These are phyloP conservation scores for Botrytis fabae DNA, from an alignment of 2,329 filamentous ascomycete species.

Conservation along the genomic window DNA sequence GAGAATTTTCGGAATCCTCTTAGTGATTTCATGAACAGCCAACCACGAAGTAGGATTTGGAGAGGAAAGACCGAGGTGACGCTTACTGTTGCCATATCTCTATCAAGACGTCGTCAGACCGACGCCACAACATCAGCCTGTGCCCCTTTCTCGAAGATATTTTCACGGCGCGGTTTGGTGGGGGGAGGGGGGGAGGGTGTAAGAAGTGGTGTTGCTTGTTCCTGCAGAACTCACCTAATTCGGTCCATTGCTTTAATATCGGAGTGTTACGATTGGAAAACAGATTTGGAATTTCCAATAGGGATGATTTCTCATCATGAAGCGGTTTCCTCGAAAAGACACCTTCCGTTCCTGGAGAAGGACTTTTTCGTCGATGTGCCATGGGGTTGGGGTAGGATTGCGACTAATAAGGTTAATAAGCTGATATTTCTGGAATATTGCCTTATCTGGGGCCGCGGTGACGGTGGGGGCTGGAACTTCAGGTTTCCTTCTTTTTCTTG, in stretches of 20 bases:
- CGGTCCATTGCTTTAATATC: not conserved
- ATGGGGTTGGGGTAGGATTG: not conserved
- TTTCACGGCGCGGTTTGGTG: not conserved
- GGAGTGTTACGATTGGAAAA: not conserved
- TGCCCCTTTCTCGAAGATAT: slow-evolving; percentile 10
- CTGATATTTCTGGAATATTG: slow-evolving; percentile 8
- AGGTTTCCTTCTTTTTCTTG: not conserved
- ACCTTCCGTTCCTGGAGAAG: slow-evolving; percentile 12
- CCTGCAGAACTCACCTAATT: slow-evolving; percentile 15
- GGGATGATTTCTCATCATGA: not conserved
- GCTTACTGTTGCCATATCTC: slow-evolving; percentile 32
- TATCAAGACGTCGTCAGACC: slow-evolving; percentile 23
- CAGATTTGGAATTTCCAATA: not conserved
- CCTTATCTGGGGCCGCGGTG: not conserved
- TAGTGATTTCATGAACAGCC: not conserved
- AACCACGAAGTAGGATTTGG: not conserved
- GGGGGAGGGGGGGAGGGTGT: not conserved
- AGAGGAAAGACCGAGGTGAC: not conserved
- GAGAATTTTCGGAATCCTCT: not conserved
- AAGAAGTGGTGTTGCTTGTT: not conserved
- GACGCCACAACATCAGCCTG: slow-evolving; percentile 22
- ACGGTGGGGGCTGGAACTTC: not conserved
- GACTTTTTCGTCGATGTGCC: slow-evolving; percentile 12
- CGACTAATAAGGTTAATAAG: not conserved
- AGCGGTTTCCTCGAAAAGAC: not conserved